Conservation (phyloP, 176 grass and related monocot species). For the Rhynchospora pubera region DNA sequence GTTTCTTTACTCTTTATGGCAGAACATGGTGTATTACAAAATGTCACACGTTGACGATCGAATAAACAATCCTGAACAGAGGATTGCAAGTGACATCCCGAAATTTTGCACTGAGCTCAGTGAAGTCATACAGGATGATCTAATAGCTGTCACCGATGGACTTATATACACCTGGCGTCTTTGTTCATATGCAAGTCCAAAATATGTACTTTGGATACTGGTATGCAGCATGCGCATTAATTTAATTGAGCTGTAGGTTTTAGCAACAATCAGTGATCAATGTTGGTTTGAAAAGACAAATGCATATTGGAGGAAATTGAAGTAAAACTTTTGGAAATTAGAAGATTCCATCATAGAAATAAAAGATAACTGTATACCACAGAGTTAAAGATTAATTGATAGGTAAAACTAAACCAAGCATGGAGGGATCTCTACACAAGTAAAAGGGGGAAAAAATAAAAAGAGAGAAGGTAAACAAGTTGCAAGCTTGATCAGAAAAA, state of each 20-base stretch:
- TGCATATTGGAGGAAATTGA: not conserved
- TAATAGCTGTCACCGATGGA: constrained; percentile 85
- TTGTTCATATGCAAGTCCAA: constrained; percentile 98
- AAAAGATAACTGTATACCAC: not conserved
- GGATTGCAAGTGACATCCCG: constrained; percentile 94
- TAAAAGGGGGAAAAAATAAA: not conserved
- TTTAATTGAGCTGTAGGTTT: not conserved
- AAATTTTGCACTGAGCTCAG: constrained; percentile 95
- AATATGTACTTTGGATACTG: constrained; percentile 96
- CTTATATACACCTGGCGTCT: constrained; percentile 93
- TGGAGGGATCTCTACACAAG: not conserved
- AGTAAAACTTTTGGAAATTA: constrained; percentile 1
- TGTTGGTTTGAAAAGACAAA: constrained; percentile 2
- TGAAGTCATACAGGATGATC: constrained; percentile 95
- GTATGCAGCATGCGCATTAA: constrained; percentile 29
- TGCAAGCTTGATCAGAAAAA: not conserved
- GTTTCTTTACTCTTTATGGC: constrained; percentile 32
- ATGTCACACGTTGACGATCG: constrained; percentile 89
- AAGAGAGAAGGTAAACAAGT: not conserved
- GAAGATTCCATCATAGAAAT: not conserved
- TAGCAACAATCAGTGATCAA: not conserved
- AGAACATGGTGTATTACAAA: constrained; percentile 99
- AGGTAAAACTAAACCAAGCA: not conserved
- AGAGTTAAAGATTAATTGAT: not conserved
- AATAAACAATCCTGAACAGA: constrained; percentile 85